phyloP scores from a whole-genome alignment of 1,139 yeast species.

The Trichomonascaceae sp. region DNA sequence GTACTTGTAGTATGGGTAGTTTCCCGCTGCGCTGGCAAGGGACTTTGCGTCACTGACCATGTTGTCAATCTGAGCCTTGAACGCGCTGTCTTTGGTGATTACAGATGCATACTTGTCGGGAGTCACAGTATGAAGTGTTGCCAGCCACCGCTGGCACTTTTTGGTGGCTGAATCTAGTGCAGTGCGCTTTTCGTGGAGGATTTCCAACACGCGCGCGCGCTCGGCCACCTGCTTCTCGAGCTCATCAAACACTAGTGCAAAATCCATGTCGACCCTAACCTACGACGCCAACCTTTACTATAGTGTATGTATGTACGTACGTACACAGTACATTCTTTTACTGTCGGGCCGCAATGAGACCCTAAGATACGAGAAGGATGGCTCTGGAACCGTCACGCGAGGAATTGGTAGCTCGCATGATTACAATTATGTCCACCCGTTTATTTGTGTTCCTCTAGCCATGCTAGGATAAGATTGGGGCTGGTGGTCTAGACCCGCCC shows the following conservation, averaged over 20 bases:
- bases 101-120: conserved; percentile 1
- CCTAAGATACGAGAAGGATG: too few relatives aligned
- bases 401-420: too few relatives aligned
- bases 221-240: conserved; percentile 4
- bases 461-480: too few relatives aligned
- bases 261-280: not conserved
- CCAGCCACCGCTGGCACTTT: conserved; percentile 6
- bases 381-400: too few relatives aligned
- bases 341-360: too few relatives aligned
- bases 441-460: too few relatives aligned
- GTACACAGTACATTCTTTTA: too few relatives aligned
- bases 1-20: conserved; percentile 17
- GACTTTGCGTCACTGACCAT: conserved; percentile 3
- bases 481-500: too few relatives aligned
- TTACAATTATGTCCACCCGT: too few relatives aligned
- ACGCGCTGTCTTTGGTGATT: conserved; percentile 1
- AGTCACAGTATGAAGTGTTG: conserved; percentile 8
- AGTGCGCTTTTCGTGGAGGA: conserved; percentile 5
- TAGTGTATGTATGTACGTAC: too few relatives aligned
- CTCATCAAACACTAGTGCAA: conserved; percentile 3
- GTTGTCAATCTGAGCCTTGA: conserved; percentile 1
- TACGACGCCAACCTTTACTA: too few relatives aligned
- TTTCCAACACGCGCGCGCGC: conserved; percentile 5
- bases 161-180: conserved; percentile 8
- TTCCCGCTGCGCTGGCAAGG: conserved; percentile 5